Percentiles rank a stretch among this genome's conserved stretches.
Evolutionary conservation across 306 rosid species (phyloP).

Genomic region (Cyamopsis tetragonoloba): DNA sequence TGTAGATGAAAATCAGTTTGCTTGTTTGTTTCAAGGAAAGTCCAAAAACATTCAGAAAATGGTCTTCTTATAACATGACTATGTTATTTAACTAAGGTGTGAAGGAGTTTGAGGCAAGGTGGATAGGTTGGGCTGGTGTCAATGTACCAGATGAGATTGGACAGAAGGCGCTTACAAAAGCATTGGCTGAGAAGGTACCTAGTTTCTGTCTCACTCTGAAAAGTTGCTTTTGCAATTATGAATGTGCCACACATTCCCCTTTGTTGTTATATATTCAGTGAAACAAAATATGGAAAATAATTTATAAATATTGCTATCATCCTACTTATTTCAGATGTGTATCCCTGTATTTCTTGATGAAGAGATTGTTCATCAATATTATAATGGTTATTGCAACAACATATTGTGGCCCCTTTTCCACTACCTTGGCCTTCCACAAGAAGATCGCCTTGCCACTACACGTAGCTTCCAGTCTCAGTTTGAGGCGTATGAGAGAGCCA

Average conservation of each 20-base stretch:
- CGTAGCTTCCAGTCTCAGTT: conserved; percentile 94
- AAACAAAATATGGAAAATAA: not conserved
- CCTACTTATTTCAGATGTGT: conserved; percentile 48
- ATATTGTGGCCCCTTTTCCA: conserved; percentile 93
- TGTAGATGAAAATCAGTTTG: no score
- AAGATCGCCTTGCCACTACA: conserved; percentile 93
- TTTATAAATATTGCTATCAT: conserved; percentile 6
- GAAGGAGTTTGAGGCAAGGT: conserved; percentile 83
- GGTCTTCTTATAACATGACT: conserved; percentile 27
- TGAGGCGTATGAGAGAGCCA: conserved; percentile 81
- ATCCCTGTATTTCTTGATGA: conserved; percentile 94
- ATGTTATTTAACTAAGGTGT: conserved; percentile 50
- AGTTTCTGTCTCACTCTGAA: no score
- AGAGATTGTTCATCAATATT: conserved; percentile 87
- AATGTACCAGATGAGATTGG: conserved; percentile 85
- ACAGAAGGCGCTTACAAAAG: conserved; percentile 77
- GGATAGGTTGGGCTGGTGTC: conserved; percentile 99
- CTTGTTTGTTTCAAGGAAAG: no score
- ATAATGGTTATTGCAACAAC: conserved; percentile 92
- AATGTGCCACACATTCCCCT: not conserved
- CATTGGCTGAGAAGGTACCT: conserved; percentile 82
- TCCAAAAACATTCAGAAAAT: no score
- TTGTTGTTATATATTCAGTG: not conserved
- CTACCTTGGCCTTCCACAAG: conserved; percentile 94
- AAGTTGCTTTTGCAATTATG: not conserved